phyloP scores from a whole-genome alignment of 148 eudicot species.

The Rhododendron ovatum region DNA sequence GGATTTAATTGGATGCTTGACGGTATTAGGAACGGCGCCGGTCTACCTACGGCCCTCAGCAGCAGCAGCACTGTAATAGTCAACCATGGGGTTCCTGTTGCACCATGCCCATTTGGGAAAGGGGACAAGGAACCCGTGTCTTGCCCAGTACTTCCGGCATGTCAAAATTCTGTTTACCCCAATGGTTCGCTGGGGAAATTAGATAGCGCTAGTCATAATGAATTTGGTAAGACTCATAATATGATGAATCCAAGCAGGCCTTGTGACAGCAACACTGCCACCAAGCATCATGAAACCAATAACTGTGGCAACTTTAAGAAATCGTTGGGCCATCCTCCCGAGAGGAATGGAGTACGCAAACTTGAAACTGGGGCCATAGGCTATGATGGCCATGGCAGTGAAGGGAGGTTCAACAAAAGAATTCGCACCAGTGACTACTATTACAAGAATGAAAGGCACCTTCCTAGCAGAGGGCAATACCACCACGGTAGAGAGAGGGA shows the following conservation, averaged over 20 bases:
- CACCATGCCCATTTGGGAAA: background rate
- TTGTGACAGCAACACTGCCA: background rate
- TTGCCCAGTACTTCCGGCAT: slow-evolving; percentile 1
- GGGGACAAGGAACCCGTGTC: background rate
- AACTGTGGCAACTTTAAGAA: slow-evolving; percentile 6
- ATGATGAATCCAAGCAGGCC: background rate
- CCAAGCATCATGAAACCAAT: background rate
- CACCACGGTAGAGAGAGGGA: slow-evolving; percentile 1
- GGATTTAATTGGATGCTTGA: slow-evolving; percentile 72
- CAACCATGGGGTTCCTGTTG: background rate
- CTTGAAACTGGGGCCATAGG: slow-evolving; percentile 7
- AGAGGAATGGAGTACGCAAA: slow-evolving; percentile 6
- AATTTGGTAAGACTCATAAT: background rate
- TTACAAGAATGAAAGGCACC: slow-evolving; percentile 35
- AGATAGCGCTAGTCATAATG: background rate
- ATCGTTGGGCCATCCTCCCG: slow-evolving; percentile 7
- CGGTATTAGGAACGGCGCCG: slow-evolving; percentile 48
- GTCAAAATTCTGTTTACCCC: background rate
- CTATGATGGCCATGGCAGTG: slow-evolving; percentile 16
- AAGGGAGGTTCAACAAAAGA: slow-evolving; percentile 39
- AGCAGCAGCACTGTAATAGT: slow-evolving; percentile 7
- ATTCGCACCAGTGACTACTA: slow-evolving; percentile 26
- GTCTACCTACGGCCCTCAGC: slow-evolving; percentile 22
- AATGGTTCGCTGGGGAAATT: background rate
- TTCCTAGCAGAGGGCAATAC: slow-evolving; percentile 21